Evolutionary conservation across 495 filamentous ascomycete genomes (phyloP), one percentile per base, ranked within the genome.

Genomic region (Aspergillus nidulans): DNA sequence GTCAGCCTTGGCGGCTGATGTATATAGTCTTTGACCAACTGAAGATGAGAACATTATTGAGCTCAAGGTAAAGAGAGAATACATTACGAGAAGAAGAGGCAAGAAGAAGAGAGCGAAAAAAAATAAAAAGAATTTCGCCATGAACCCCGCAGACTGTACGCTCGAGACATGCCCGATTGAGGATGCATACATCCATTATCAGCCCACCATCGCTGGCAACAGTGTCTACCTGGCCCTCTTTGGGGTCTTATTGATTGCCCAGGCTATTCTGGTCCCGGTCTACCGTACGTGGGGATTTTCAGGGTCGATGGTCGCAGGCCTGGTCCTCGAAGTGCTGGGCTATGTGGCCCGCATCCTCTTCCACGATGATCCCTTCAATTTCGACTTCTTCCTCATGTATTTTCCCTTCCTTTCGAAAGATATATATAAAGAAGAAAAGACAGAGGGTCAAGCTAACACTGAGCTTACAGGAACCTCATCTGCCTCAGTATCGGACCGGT

Each of bases 401-500:
- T 63, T 64, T 10, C 10, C 7, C 24, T 26, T 0, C n/a, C 19
- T 23, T 24, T 9, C 4, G 20, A 42, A 19, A 42, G 9, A 23
- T 23, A 13, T 9, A 5, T n/a, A 7, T 16, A 40, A 40, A 20
- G 4, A 6, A n/a, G n/a, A n/a, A n/a, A n/a, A n/a, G n/a, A n/a
- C n/a, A n/a, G n/a, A n/a, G n/a, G n/a, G n/a, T n/a, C 39, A 19
- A 12, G 41, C 41, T 44, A 44, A 44, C 20, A n/a, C n/a, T n/a
- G n/a, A 4, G 20, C 23, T 4, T 24, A n/a, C 12, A 76, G 71
- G 36, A 76, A 79, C 53, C 65, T 82, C 24, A 73, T 85, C 58
- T 64, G 58, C 41, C 67, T 83, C 8, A 83, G 79, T 7, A 77
- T 83, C 54, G 79, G 69, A 3, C 80, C 81, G 8, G 79, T 80